phyloP scores from a whole-genome alignment of 805 yeast species.

The Metschnikowia lunata region DNA sequence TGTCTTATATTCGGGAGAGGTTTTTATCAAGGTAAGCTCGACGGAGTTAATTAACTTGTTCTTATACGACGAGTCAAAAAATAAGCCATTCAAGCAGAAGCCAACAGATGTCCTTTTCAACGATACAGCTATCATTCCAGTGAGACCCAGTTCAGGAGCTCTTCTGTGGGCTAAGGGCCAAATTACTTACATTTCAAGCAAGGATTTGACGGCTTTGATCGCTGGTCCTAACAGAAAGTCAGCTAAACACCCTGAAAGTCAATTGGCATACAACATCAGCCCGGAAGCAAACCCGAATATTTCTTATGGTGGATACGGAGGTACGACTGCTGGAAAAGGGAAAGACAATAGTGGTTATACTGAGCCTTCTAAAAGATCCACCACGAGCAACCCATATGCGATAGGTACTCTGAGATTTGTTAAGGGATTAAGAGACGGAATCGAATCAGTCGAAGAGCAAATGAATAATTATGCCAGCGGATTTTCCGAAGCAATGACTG shows the following conservation, averaged over 20 bases:
- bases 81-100: slow-evolving; percentile 18
- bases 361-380: slow-evolving; percentile 43
- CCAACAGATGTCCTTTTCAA: slow-evolving; percentile 62
- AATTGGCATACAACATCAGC: slow-evolving; percentile 44
- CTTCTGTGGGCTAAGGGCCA: slow-evolving; percentile 83
- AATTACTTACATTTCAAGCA: slow-evolving; percentile 51
- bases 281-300: slow-evolving; percentile 41
- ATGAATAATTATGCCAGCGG: slow-evolving; percentile 55
- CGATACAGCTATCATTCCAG: slow-evolving; percentile 62
- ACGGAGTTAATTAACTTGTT: slow-evolving; percentile 39
- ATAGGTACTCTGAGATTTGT: slow-evolving; percentile 35
- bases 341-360: slow-evolving; percentile 30
- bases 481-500: slow-evolving; percentile 51
- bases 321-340: slow-evolving; percentile 11
- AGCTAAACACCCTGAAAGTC: slow-evolving; percentile 56
- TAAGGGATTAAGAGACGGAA: slow-evolving; percentile 47
- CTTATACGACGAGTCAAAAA: slow-evolving; percentile 19
- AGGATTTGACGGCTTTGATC: slow-evolving; percentile 61
- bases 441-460: slow-evolving; percentile 51
- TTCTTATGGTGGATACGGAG: slow-evolving; percentile 25
- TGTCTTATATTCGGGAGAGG: slow-evolving; percentile 50
- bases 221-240: slow-evolving; percentile 72
- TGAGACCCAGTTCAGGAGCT: slow-evolving; percentile 74
- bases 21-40: slow-evolving; percentile 50
- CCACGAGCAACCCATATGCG: slow-evolving; percentile 28